These are phyloP conservation scores for Meredithiella fracta DNA, from an alignment of 2,329 filamentous ascomycete species.

Conservation along the genomic window DNA sequence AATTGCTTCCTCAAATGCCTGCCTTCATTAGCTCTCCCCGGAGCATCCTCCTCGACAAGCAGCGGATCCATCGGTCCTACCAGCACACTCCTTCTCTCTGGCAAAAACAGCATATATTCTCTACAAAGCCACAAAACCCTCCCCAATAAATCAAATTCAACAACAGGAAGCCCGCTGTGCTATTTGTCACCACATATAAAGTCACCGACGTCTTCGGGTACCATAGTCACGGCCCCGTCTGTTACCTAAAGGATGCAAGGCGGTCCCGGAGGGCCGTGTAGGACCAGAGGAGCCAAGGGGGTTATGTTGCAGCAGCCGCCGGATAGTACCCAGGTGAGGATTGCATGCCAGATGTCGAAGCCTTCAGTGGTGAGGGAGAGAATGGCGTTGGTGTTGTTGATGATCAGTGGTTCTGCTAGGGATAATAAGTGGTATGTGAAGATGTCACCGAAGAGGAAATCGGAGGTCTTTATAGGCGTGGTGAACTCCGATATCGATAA, in stretches of 20 bases:
- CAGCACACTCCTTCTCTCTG: slow-evolving; percentile 22
- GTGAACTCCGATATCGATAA: slow-evolving; percentile 23
- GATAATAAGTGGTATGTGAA: slow-evolving; percentile 17
- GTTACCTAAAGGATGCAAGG: slow-evolving; percentile 22
- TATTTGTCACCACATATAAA: slow-evolving; percentile 24
- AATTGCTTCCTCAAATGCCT: background rate
- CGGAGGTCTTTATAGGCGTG: slow-evolving; percentile 20
- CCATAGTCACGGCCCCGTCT: slow-evolving; percentile 22
- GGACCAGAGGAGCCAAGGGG: no score
- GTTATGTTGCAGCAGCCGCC: slow-evolving; percentile 28
- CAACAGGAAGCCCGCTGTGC: slow-evolving; percentile 27
- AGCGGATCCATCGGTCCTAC: slow-evolving; percentile 26
- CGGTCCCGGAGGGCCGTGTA: slow-evolving; percentile 23
- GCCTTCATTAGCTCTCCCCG: background rate
- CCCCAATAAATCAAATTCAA: slow-evolving; percentile 29
- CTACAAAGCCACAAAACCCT: slow-evolving; percentile 27
- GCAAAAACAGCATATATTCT: slow-evolving; percentile 30
- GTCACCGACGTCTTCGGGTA: slow-evolving; percentile 24
- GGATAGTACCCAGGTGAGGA: slow-evolving; percentile 27
- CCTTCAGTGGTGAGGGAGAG: slow-evolving; percentile 22
- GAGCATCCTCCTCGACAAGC: slow-evolving; percentile 20
- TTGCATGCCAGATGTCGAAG: slow-evolving; percentile 27
- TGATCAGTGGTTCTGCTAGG: background rate
- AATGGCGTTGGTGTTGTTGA: slow-evolving; percentile 20
- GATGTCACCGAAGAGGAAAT: slow-evolving; percentile 24